phyloP scores from a whole-genome alignment of 2,329 filamentous ascomycete genomes.

The Fusarium longipes region DNA sequence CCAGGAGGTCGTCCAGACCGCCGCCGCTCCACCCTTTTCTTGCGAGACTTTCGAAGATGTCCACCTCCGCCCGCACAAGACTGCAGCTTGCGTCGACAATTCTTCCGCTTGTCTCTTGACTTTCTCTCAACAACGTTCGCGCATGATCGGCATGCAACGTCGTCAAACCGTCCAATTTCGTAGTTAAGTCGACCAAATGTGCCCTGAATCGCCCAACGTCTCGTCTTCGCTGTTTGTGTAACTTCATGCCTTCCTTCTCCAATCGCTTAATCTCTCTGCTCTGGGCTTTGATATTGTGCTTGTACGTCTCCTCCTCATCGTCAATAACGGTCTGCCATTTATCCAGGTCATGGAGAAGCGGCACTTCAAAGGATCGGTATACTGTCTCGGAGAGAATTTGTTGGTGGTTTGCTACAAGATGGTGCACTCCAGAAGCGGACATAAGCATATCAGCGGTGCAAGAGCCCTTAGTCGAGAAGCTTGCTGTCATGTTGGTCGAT shows the following conservation, averaged over 20 bases:
- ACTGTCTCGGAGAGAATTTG: slow-evolving; percentile 76
- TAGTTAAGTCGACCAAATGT: slow-evolving; percentile 72
- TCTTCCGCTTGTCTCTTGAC: slow-evolving; percentile 70
- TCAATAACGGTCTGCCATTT: slow-evolving; percentile 72
- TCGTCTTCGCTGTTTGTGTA: slow-evolving; percentile 68
- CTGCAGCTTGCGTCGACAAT: slow-evolving; percentile 74
- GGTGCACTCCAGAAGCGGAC: slow-evolving; percentile 72
- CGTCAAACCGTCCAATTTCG: slow-evolving; percentile 71
- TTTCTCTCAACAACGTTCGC: slow-evolving; percentile 68
- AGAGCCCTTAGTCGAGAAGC: slow-evolving; percentile 60
- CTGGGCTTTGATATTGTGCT: slow-evolving; percentile 64
- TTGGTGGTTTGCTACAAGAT: slow-evolving; percentile 76
- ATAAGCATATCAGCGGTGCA: slow-evolving; percentile 74
- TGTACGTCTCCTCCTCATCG: slow-evolving; percentile 72
- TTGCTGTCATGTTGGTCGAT: slow-evolving; percentile 56
- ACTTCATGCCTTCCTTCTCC: slow-evolving; percentile 72
- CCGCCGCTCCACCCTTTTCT: slow-evolving; percentile 76
- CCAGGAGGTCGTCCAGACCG: slow-evolving; percentile 73
- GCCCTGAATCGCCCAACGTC: slow-evolving; percentile 72
- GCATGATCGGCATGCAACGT: slow-evolving; percentile 70
- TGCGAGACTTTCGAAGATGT: slow-evolving; percentile 75
- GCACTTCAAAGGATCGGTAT: slow-evolving; percentile 75
- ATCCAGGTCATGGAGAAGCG: slow-evolving; percentile 75
- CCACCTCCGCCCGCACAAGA: slow-evolving; percentile 74
- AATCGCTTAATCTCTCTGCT: slow-evolving; percentile 70